Evolutionary conservation across 345 rosid species (phyloP).

Genomic region (Boechera divaricarpa): DNA sequence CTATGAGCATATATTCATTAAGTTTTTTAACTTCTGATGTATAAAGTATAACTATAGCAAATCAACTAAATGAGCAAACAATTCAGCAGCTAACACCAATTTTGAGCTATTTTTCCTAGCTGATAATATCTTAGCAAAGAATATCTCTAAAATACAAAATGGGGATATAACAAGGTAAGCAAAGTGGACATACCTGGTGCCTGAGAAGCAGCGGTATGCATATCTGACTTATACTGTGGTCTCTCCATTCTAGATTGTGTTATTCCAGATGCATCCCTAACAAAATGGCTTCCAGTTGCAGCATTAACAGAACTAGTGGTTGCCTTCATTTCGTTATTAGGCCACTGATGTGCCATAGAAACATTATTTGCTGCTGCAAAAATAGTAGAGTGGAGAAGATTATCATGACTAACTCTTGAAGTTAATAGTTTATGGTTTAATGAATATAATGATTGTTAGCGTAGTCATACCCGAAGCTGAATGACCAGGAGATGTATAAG

Average conservation of each 20-base stretch:
- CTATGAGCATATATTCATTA: not conserved
- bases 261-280: conserved; percentile 53
- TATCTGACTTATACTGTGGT: conserved; percentile 48
- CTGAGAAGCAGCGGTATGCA: conserved; percentile 55
- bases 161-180: not conserved
- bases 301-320: conserved; percentile 49
- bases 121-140: not conserved
- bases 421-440: conserved; percentile 42
- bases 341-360: conserved; percentile 51
- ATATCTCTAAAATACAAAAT: not conserved
- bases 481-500: conserved; percentile 50
- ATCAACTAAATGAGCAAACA: conserved; percentile 6
- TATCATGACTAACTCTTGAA: conserved; percentile 47
- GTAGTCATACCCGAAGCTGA: conserved; percentile 41
- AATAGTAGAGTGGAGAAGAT: conserved; percentile 42
- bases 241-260: conserved; percentile 59
- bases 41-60: not conserved
- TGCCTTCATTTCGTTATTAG: conserved; percentile 53
- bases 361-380: conserved; percentile 47
- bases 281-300: conserved; percentile 52
- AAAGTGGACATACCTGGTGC: conserved; percentile 53
- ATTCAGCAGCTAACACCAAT: not conserved
- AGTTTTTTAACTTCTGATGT: not conserved
- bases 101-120: not conserved
- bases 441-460: conserved; percentile 36